phyloP scores from a whole-genome alignment of 2,329 filamentous ascomycete species.

The Emmonsiellopsis sp. region DNA sequence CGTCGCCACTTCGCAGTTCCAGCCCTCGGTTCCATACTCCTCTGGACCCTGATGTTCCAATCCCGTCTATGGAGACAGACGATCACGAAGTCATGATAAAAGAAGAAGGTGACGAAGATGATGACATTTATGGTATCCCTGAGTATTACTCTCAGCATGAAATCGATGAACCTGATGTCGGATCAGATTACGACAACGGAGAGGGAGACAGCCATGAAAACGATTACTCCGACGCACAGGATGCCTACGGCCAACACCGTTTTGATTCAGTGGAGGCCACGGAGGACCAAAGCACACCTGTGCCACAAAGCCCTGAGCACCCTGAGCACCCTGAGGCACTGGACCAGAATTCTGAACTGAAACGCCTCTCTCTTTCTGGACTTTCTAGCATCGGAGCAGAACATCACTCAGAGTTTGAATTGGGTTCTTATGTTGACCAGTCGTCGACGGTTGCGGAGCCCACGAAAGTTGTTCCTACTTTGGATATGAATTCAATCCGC shows the following conservation, averaged over 20 bases:
- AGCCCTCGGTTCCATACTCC: slow-evolving; percentile 34
- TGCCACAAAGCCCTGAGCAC: slow-evolving; percentile 24
- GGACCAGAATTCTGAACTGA: slow-evolving; percentile 14
- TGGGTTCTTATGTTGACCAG: slow-evolving; percentile 46
- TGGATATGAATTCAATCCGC: slow-evolving; percentile 26
- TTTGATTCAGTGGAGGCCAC: slow-evolving; percentile 19
- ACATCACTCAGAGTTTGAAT: slow-evolving; percentile 34
- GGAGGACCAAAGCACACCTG: slow-evolving; percentile 24
- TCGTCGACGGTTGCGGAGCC: slow-evolving; percentile 22
- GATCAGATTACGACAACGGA: slow-evolving; percentile 44
- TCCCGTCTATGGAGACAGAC: slow-evolving; percentile 73
- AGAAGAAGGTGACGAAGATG: slow-evolving; percentile 49
- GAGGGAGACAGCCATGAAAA: slow-evolving; percentile 47
- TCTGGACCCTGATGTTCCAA: slow-evolving; percentile 79
- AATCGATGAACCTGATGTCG: slow-evolving; percentile 27
- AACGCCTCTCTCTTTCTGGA: slow-evolving; percentile 37
- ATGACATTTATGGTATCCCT: slow-evolving; percentile 57
- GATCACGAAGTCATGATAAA: slow-evolving; percentile 59
- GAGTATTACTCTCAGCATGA: slow-evolving; percentile 51
- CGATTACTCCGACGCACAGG: slow-evolving; percentile 2
- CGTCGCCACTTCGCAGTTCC: slow-evolving; percentile 44
- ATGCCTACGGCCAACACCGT: slow-evolving; percentile 14
- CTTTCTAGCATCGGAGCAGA: slow-evolving; percentile 34
- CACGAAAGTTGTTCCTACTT: slow-evolving; percentile 12
- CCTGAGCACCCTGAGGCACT: slow-evolving; percentile 22